These are phyloP conservation scores for Cornus suecica DNA, from an alignment of 148 eudicot species.

Conservation along the genomic window DNA sequence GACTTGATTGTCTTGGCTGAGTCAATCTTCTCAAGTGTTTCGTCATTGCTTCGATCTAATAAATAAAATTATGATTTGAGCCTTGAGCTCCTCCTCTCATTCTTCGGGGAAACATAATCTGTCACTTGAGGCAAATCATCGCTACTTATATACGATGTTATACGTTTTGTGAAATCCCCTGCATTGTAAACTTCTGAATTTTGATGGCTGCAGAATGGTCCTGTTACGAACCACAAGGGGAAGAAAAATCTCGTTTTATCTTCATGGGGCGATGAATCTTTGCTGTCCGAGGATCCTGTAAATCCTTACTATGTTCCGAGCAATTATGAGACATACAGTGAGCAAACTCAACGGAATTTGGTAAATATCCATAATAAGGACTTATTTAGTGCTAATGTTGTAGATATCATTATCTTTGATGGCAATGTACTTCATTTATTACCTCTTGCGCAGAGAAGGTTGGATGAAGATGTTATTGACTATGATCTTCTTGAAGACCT, in stretches of 20 bases:
- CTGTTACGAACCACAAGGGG: conserved; percentile 77
- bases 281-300: conserved; percentile 62
- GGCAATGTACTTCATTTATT: conserved; percentile 3
- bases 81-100: too few species aligned
- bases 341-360: conserved; percentile 79
- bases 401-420: background rate
- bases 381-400: conserved; percentile 6
- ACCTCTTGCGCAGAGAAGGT: conserved; percentile 50
- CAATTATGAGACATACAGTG: conserved; percentile 66
- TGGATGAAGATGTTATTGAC: conserved; percentile 94
- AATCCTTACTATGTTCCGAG: conserved; percentile 65
- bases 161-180: conserved; percentile 1
- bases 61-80: too few species aligned
- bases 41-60: too few species aligned
- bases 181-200: conserved; percentile 7
- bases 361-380: conserved; percentile 32
- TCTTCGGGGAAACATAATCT: too few species aligned
- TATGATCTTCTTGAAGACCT: conserved; percentile 96
- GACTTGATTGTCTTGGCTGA: too few species aligned
- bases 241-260: conserved; percentile 83
- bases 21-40: too few species aligned
- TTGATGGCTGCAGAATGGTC: conserved; percentile 46
- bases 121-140: too few species aligned
- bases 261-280: conserved; percentile 80
- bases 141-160: background rate